Evolutionary conservation across 441 rosid genomes (phyloP).

Genomic region (Gossypium schwendimanii): DNA sequence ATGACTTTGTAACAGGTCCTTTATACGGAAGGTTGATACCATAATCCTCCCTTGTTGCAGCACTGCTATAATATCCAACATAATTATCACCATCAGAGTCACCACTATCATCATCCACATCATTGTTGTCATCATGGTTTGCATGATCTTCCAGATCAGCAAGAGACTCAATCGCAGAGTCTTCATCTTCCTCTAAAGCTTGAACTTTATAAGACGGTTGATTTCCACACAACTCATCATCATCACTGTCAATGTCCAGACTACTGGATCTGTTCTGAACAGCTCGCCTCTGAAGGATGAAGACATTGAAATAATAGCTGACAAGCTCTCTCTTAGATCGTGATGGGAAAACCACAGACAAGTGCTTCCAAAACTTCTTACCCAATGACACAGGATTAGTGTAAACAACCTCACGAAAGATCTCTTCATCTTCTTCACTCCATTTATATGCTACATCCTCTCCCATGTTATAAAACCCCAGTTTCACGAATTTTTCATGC

Average conservation of each 20-base stretch:
- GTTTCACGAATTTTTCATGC: conserved; percentile 27
- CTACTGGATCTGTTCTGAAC: conserved; percentile 42
- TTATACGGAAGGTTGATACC: conserved; percentile 23
- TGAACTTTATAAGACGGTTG: conserved; percentile 10
- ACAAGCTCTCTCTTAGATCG: conserved; percentile 39
- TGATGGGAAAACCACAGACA: conserved; percentile 37
- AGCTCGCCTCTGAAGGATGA: conserved; percentile 40
- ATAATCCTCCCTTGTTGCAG: conserved; percentile 23
- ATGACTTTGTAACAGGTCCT: conserved; percentile 13
- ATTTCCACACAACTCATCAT: conserved; percentile 46
- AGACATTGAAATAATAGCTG: conserved; percentile 62
- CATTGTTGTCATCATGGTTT: conserved; percentile 16
- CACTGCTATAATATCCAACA: conserved; percentile 20
- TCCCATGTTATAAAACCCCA: conserved; percentile 52
- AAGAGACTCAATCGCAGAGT: conserved; percentile 39
- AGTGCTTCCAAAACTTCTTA: conserved; percentile 45
- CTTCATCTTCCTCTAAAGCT: conserved; percentile 35
- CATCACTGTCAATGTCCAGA: conserved; percentile 48
- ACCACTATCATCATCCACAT: background rate
- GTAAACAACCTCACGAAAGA: conserved; percentile 40
- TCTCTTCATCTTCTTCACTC: conserved; percentile 46
- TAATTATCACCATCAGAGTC: conserved; percentile 21
- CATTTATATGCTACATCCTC: conserved; percentile 47
- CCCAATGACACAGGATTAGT: conserved; percentile 38
- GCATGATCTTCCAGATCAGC: conserved; percentile 18